These are phyloP conservation scores for Fusarium vanettenii DNA, from an alignment of 2,329 filamentous ascomycete genomes.

Conservation along the genomic window DNA sequence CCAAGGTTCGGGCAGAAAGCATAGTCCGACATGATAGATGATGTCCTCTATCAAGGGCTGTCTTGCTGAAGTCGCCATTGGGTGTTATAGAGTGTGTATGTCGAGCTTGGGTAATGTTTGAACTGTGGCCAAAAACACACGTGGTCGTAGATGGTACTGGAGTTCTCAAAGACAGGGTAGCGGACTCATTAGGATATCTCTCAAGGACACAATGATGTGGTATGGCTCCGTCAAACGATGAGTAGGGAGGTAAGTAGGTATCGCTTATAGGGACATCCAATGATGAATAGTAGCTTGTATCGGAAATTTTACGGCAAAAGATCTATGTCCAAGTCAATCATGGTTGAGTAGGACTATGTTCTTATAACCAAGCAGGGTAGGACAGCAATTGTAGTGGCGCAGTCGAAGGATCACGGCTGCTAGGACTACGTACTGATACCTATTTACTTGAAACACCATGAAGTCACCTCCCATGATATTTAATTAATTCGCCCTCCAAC, in stretches of 20 bases:
- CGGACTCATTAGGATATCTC: not conserved
- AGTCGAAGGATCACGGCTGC: not conserved
- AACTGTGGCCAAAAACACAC: too few species aligned
- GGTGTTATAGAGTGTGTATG: not conserved
- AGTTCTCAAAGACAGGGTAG: not conserved
- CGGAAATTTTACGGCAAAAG: not conserved
- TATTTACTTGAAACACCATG: not conserved
- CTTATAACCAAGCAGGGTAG: not conserved
- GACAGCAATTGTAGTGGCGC: not conserved
- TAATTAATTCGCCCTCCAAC: too few species aligned
- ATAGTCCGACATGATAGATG: not conserved
- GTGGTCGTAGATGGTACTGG: too few species aligned
- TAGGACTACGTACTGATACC: not conserved
- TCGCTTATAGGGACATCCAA: not conserved
- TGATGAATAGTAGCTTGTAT: not conserved
- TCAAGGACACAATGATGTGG: not conserved
- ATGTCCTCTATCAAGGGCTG: not conserved
- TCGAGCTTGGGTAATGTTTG: not conserved
- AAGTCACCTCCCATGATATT: too few species aligned
- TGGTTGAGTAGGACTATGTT: not conserved
- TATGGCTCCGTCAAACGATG: not conserved
- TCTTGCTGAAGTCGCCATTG: not conserved
- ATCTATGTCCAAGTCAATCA: not conserved
- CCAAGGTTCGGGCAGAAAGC: not conserved
- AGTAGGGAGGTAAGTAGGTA: not conserved